Conservation (phyloP, 1,284 basidiomycete genomes). For the Rhodotorula sp. region DNA sequence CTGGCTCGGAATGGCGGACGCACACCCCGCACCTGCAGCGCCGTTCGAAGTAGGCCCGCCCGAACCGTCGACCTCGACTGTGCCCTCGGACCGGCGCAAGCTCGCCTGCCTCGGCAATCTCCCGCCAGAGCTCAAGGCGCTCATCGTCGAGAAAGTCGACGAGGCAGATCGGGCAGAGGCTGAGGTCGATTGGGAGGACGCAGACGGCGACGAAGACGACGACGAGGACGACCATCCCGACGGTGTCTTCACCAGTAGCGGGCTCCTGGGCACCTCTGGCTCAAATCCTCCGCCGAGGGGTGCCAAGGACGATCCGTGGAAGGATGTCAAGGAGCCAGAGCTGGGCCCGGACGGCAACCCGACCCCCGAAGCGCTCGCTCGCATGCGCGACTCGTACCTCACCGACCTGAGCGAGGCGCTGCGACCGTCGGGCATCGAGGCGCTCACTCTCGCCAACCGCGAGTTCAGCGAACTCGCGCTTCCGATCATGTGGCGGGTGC, state of each 20-base stretch:
- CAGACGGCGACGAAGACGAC: neutral
- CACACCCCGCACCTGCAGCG: too few species aligned
- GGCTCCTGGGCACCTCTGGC: neutral
- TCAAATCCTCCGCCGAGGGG: neutral
- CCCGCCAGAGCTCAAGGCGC: slow-evolving; percentile 37
- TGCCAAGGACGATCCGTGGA: slow-evolving; percentile 1
- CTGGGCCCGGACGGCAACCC: neutral
- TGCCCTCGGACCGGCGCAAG: neutral
- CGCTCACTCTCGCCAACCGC: slow-evolving; percentile 23
- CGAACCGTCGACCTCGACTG: neutral
- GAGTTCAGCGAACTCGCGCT: slow-evolving; percentile 29
- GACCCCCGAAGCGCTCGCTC: neutral
- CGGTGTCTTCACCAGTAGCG: neutral
- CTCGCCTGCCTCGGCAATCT: slow-evolving; percentile 22
- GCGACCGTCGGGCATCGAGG: slow-evolving; percentile 1
- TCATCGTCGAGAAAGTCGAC: slow-evolving; percentile 31
- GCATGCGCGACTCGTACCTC: neutral
- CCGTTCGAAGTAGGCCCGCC: neutral
- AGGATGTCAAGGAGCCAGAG: slow-evolving; percentile 3
- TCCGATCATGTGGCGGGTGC: slow-evolving; percentile 26
- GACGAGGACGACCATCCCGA: slow-evolving; percentile 3
- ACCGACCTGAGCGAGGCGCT: neutral
- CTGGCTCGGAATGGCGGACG: too few species aligned
- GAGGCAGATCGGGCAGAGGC: neutral
- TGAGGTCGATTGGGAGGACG: slow-evolving; percentile 2